These are phyloP conservation scores for Rhizodiscina lignyota DNA, from an alignment of 495 filamentous ascomycete species.

Conservation along the genomic window DNA sequence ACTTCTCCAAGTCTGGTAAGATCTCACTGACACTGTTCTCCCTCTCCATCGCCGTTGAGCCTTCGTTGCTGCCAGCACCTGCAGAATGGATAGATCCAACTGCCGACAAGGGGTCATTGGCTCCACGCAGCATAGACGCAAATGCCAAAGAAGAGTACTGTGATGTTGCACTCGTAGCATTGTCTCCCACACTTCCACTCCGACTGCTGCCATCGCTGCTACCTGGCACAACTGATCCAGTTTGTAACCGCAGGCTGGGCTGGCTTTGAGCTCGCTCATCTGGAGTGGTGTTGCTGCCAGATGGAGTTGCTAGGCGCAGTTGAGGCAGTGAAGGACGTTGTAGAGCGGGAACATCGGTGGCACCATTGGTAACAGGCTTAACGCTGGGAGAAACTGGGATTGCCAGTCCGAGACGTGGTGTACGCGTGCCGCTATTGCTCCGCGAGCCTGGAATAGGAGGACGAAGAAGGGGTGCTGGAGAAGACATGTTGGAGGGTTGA, in stretches of 20 bases:
- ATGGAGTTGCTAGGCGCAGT: constrained; percentile 69
- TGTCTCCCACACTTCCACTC: constrained; percentile 55
- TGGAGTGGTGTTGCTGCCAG: constrained; percentile 54
- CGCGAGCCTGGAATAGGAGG: constrained; percentile 67
- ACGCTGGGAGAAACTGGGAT: constrained; percentile 72
- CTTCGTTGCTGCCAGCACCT: constrained; percentile 33
- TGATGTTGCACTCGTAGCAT: constrained; percentile 51
- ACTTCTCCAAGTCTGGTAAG: constrained; percentile 55
- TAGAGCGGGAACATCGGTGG: constrained; percentile 7
- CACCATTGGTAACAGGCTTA: constrained; percentile 41
- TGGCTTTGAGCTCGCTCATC: constrained; percentile 26
- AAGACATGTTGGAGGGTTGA: constrained; percentile 67
- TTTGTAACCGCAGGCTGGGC: constrained; percentile 30
- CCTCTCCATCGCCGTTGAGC: constrained; percentile 51
- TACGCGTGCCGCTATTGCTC: constrained; percentile 39
- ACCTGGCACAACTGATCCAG: too few relatives aligned
- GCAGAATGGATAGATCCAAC: constrained; percentile 74
- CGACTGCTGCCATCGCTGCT: constrained; percentile 62
- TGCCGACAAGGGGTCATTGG: constrained; percentile 76
- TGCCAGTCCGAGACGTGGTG: constrained; percentile 69
- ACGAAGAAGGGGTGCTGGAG: constrained; percentile 63
- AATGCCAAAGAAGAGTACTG: constrained; percentile 57
- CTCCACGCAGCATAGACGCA: constrained; percentile 41
- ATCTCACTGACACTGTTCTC: constrained; percentile 43
- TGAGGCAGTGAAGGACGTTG: constrained; percentile 37